Base-by-base conservation (phyloP, 202 grass and related monocot genomes). In the Bolboschoenoplectus hybrid region DNA sequence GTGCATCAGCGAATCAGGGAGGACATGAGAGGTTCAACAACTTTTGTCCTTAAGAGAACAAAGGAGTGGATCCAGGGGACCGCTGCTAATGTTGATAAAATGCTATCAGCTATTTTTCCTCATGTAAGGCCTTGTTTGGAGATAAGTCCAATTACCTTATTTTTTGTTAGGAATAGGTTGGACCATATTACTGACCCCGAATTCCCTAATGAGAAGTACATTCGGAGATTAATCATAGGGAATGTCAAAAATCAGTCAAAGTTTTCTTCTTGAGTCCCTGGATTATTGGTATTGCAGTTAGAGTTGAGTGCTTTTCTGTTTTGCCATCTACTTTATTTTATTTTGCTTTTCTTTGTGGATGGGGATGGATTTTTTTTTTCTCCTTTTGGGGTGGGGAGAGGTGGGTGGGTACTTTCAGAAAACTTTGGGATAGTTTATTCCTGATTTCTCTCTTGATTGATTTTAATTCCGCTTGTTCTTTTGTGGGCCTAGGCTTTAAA, bases 21-120 rank as follows among this genome's bases (percentile, higher is more conserved):
- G 11, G 75, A 79, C 14, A 17, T n/a, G 35, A 79, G 75, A 79
- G 75, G 75, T 79, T 79, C 75, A 58, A 41, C 14, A 36, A 79
- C 2, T 60, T 60, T 79, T 39, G 71, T 89, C 81, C 90, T 94
- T 47, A 91, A 94, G 70, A 88, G 97, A 62, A 92, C 89, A 7
- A 94, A 89, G 86, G 80, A 88, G 79, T 98, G 97, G 93, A 89
- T 98, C 60, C 73, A 88, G 67, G 93, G 94, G 89, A 96, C 96
- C 82, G 50, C 82, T 76, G 77, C 53, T 87, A 98, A 96, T 90
- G 86, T 98, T 61, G 96, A 95, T 84, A 98, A 98, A 86, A 87
- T 95, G 82, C 75, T 98, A 49, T 87, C 86, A 77, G 89, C 88
- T 71, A 95, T 87, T 20, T 96, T 98, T 85, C 91, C 93, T 81